Evolutionary conservation across 2,329 filamentous ascomycete species (phyloP).

Genomic region (Diaporthe citrichinensis): DNA sequence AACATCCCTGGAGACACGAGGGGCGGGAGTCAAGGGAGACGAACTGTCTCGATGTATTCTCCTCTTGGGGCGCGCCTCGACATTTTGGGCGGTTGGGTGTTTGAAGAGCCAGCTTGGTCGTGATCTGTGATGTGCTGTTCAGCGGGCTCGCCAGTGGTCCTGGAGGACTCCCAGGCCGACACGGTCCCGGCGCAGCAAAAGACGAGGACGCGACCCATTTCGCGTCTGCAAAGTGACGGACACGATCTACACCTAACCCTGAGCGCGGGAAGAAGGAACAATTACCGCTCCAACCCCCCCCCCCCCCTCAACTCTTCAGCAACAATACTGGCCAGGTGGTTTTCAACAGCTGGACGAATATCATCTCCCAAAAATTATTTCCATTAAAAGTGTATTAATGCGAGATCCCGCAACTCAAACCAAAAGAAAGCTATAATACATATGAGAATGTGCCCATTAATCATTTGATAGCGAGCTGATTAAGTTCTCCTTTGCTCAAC

Average conservation of each 20-base stretch:
- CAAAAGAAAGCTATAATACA: neutral
- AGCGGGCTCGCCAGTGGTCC: neutral
- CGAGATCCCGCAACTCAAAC: neutral
- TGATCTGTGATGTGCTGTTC: neutral
- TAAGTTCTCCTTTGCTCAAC: constrained; percentile 30
- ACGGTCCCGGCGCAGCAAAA: neutral
- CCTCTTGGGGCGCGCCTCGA: constrained; percentile 84
- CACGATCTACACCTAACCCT: neutral
- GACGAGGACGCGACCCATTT: neutral
- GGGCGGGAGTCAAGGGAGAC: constrained; percentile 44
- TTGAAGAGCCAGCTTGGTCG: neutral
- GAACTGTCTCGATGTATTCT: constrained; percentile 97
- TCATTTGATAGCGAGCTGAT: constrained; percentile 13
- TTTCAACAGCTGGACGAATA: neutral
- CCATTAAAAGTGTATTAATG: neutral
- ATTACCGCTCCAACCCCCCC: neutral
- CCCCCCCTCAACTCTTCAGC: neutral
- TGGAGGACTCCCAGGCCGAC: constrained; percentile 23
- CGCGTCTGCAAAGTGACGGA: neutral
- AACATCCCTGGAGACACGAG: neutral
- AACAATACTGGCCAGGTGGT: neutral
- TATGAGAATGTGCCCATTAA: neutral
- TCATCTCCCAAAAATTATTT: neutral
- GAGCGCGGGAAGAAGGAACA: too few relatives aligned
- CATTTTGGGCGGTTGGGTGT: constrained; percentile 65